Percentiles rank a stretch among this genome's conserved stretches.
phyloP scores from a whole-genome alignment of 352 stramenopile species.

The Phytophthora hibernalis region DNA sequence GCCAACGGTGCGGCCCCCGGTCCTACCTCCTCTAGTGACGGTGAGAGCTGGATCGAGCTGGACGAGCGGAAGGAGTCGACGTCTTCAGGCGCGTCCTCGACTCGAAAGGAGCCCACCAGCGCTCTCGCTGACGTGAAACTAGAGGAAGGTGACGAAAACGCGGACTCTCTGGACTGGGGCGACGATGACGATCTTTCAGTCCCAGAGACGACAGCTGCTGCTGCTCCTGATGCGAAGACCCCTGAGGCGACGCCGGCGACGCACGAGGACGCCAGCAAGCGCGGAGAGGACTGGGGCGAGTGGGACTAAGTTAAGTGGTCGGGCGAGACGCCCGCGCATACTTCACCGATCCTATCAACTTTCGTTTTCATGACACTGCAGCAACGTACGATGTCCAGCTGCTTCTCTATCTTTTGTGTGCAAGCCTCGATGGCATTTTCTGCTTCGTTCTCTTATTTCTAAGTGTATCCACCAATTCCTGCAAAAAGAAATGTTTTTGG shows the following conservation, averaged over 20 bases:
- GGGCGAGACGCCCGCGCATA: conserved; percentile 16
- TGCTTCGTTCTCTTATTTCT: neutral
- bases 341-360: conserved; percentile 30
- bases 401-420: conserved; percentile 14
- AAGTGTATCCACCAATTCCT: no score
- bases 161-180: conserved; percentile 64
- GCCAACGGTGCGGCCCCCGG: conserved; percentile 17
- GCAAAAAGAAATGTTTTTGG: neutral
- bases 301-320: conserved; percentile 58
- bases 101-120: conserved; percentile 32
- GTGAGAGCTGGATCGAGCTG: conserved; percentile 74
- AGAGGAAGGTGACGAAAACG: conserved; percentile 42
- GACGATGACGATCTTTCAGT: conserved; percentile 58
- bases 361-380: conserved; percentile 9
- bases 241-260: conserved; percentile 20
- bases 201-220: conserved; percentile 26
- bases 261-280: conserved; percentile 47
- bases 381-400: neutral
- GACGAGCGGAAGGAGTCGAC: conserved; percentile 69
- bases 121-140: conserved; percentile 40
- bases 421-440: neutral
- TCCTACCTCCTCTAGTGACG: conserved; percentile 57
- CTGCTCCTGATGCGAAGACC: conserved; percentile 14
- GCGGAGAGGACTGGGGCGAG: conserved; percentile 72
- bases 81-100: conserved; percentile 53